A percentile compares a stretch with the other conserved stretches of the same genome.
Evolutionary conservation across 23 red algal species (phyloP).

Genomic region (Gracilaria caudata): DNA sequence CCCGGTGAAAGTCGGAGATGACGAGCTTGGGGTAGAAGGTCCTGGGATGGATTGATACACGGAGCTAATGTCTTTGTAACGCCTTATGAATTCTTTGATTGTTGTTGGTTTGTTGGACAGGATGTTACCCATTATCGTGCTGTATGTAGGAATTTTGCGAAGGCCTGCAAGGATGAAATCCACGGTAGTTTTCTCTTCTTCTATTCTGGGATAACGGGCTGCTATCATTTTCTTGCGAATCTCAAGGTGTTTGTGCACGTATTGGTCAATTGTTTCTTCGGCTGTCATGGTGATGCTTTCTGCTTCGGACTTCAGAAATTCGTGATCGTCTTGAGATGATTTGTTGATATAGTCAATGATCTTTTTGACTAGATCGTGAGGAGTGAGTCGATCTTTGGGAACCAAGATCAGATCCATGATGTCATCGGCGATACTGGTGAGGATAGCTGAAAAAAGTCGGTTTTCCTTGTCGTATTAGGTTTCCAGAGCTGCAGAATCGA

Average conservation of each 20-base stretch:
- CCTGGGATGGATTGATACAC: too few species aligned
- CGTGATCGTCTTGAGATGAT: conserved; percentile 7
- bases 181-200: neutral
- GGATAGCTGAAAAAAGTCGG: neutral
- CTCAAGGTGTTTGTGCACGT: neutral
- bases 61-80: neutral
- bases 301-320: conserved; percentile 12
- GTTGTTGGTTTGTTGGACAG: neutral
- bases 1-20: neutral
- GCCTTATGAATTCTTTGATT: neutral
- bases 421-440: neutral
- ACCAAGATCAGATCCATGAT: neutral
- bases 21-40: too few species aligned
- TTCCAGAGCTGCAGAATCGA: too few species aligned
- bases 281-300: neutral
- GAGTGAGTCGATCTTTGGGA: neutral
- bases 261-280: neutral
- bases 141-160: too few species aligned
- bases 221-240: conserved; percentile 12
- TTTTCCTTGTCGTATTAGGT: too few species aligned
- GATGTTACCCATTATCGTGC: neutral
- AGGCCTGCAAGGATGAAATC: neutral
- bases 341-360: neutral
- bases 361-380: neutral
- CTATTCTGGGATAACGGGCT: conserved; percentile 17